A percentile compares a stretch with the other conserved stretches of the same genome.
Evolutionary conservation across 176 grass and related monocot species (phyloP).

Genomic region (Olyra latifolia): DNA sequence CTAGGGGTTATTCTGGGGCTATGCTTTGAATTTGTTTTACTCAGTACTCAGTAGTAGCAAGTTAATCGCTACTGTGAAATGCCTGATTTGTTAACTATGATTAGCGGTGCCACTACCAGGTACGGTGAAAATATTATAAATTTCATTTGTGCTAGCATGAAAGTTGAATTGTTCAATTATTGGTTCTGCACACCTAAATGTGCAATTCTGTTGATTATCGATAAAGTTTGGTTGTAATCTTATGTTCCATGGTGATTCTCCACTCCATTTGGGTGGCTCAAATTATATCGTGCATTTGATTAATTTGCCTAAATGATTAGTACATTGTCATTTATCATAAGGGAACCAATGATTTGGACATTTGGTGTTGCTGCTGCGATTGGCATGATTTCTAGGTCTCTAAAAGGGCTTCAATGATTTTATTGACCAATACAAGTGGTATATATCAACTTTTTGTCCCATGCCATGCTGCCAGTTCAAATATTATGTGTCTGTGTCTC

Average conservation of each 20-base stretch:
- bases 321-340: neutral
- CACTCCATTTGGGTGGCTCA: neutral
- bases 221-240: slow-evolving; percentile 10
- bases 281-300: neutral
- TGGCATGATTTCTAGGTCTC: too few relatives aligned
- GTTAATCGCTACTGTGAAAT: neutral
- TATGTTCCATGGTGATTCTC: neutral
- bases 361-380: too few relatives aligned
- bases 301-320: neutral
- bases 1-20: slow-evolving; percentile 6
- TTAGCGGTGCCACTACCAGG: neutral
- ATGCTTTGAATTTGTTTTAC: neutral
- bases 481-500: too few relatives aligned
- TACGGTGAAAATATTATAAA: neutral
- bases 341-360: neutral
- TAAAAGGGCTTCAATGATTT: too few relatives aligned
- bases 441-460: neutral
- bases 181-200: neutral
- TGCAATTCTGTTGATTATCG: neutral
- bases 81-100: neutral
- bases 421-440: neutral
- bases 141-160: neutral
- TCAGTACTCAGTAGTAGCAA: neutral
- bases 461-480: neutral
- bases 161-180: neutral